Base-by-base conservation (phyloP, 495 filamentous ascomycete genomes). In the Xylaria venustula region DNA sequence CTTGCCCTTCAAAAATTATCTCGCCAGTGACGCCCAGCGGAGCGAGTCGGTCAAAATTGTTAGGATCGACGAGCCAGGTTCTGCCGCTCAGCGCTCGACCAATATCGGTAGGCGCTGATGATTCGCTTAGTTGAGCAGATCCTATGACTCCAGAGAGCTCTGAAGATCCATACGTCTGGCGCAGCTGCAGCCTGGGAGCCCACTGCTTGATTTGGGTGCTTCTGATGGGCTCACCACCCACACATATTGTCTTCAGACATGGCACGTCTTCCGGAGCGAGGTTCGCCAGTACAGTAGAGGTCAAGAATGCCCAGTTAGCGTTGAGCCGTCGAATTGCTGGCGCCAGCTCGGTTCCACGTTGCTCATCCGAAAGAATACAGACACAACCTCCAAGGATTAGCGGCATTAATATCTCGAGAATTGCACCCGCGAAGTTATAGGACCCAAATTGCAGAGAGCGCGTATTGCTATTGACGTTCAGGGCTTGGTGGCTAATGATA, bases 311-410 rank as follows among this genome's bases (percentile, higher is more conserved):
- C 14, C 23, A 49, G 7, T 65, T 69, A 30, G 65, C 53, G 9
- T 63, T 65, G 40, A 67, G 22, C 17, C 51, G 42, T 19, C 59
- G 54, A n/a, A 78, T 69, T n/a, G 56, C 52, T 5, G 30, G 30
- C 11, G 30, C 30, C 11, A 34, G 11, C 11, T 34, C 30, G 11
- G 30, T 11, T 5, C 30, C 30, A 11, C 30, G 30, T 11, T 34
- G 5, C 30, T 34, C 30, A 6, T 85, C 81, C 7, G 78, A 82
- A 2, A 85, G 87, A 42, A 90, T 77, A 67, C 87, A 90, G 2
- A 87, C 76, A 56, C 79, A 84, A 15, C 80, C 85, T 22, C 87
- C 87, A 60, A 81, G 80, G 9, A 81, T 84, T 9, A 88, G 71
- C 1, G 81, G 78, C n/a, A 80, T 76, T 25, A 84, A 71, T 3